A percentile compares a stretch with the other conserved stretches of the same genome.
These are phyloP conservation scores for Oenanthe javanica DNA, from an alignment of 140 eudicot species.

Conservation along the genomic window DNA sequence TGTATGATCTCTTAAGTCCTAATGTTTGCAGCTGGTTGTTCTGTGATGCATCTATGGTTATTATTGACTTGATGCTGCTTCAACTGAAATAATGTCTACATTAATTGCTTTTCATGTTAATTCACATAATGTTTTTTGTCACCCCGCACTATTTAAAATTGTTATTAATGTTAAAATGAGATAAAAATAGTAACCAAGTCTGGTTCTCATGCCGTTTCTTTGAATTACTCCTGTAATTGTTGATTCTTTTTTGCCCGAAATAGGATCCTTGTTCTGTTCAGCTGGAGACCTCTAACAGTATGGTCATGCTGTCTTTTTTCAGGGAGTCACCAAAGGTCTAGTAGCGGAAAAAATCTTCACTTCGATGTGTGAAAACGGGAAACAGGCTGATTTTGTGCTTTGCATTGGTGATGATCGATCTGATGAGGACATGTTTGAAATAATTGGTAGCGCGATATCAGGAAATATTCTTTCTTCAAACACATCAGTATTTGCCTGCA, in stretches of 20 bases:
- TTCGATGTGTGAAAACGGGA: slow-evolving; percentile 30
- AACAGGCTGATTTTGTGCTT: slow-evolving; percentile 44
- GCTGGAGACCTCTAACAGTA: neutral
- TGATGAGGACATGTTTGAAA: slow-evolving; percentile 76
- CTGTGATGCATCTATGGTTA: neutral
- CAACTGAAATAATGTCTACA: neutral
- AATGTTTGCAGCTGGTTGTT: neutral
- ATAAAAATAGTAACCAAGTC: neutral
- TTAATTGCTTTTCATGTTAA: neutral
- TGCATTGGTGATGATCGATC: slow-evolving; percentile 82
- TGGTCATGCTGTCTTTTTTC: slow-evolving; percentile 2
- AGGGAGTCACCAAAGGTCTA: slow-evolving; percentile 78
- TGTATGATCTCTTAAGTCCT: neutral
- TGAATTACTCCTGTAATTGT: neutral
- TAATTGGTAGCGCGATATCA: slow-evolving; percentile 51
- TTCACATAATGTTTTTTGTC: neutral
- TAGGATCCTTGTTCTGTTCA: neutral
- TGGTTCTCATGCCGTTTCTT: neutral
- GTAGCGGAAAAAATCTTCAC: slow-evolving; percentile 66
- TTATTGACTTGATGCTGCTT: neutral
- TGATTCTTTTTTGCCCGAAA: neutral
- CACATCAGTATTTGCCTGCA: slow-evolving; percentile 54
- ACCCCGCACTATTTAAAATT: neutral
- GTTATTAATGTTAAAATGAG: neutral
- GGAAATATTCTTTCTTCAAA: slow-evolving; percentile 31